phyloP scores from a whole-genome alignment of 441 rosid genomes.

The Gossypium gossypioides region DNA sequence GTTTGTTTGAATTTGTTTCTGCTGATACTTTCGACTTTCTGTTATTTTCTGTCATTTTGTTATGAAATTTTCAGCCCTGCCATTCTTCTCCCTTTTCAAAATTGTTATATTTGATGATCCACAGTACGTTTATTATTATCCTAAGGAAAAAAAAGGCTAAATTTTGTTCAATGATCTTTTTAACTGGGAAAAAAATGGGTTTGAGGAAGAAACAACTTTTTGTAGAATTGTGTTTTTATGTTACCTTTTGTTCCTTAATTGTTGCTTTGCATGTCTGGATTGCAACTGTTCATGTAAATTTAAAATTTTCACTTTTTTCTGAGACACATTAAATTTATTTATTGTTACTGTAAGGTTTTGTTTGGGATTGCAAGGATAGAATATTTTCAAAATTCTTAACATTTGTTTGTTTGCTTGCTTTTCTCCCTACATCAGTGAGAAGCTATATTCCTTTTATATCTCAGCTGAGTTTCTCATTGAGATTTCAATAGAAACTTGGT shows the following conservation, averaged over 20 bases:
- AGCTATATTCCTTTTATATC: not conserved
- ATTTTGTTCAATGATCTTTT: not conserved
- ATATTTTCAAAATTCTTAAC: not conserved
- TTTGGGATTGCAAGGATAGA: not conserved
- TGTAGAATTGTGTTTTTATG: not conserved
- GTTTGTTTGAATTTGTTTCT: slow-evolving; percentile 14
- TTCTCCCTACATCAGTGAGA: not conserved
- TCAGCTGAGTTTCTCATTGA: not conserved
- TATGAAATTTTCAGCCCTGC: not conserved
- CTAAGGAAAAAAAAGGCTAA: no score
- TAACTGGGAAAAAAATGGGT: not conserved
- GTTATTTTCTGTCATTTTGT: slow-evolving; percentile 7
- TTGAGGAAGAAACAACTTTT: not conserved
- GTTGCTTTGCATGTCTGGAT: slow-evolving; percentile 2
- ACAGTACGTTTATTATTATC: not conserved
- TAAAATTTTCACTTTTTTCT: not conserved
- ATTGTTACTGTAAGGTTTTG: not conserved
- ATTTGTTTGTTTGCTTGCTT: not conserved
- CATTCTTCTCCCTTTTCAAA: not conserved
- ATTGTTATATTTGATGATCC: not conserved
- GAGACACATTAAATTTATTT: not conserved
- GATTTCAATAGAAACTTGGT: not conserved
- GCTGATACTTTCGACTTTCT: not conserved
- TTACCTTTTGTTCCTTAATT: not conserved
- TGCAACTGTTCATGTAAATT: not conserved